phyloP scores from a whole-genome alignment of 805 yeast genomes.

The Sugiyamaella chiloensis region DNA sequence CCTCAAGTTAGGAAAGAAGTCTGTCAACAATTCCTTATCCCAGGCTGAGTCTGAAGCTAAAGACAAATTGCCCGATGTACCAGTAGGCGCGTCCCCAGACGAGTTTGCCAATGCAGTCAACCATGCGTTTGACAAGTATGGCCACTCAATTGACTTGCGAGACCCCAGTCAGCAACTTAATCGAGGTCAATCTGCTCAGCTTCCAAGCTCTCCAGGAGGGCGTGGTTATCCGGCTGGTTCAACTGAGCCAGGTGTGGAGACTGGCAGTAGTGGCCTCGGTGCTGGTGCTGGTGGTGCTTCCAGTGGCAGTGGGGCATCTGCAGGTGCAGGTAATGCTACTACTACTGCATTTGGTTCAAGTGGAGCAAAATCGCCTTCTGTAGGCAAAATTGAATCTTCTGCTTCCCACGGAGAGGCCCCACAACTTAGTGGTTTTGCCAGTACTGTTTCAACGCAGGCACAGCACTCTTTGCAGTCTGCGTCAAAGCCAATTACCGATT shows the following conservation, averaged over 20 bases:
- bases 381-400: neutral
- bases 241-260: too few relatives aligned
- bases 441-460: neutral
- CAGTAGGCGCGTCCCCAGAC: slow-evolving; percentile 9
- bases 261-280: too few relatives aligned
- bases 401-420: neutral
- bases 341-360: neutral
- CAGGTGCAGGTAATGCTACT: neutral
- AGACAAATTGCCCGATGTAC: neutral
- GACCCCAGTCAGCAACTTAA: neutral
- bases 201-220: too few relatives aligned
- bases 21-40: slow-evolving; percentile 1
- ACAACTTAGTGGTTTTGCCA: neutral
- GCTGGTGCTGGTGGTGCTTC: neutral
- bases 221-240: too few relatives aligned
- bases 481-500: neutral
- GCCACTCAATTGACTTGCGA: slow-evolving; percentile 4
- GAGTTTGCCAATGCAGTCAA: slow-evolving; percentile 1
- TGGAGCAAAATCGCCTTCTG: neutral
- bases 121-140: slow-evolving; percentile 1
- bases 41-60: neutral
- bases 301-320: neutral
- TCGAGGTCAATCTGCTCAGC: neutral
- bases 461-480: neutral
- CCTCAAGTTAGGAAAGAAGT: slow-evolving; percentile 1